Percentiles rank a stretch among this genome's conserved stretches.
These are phyloP conservation scores for Triadica sebifera DNA, from an alignment of 345 rosid genomes.

Conservation along the genomic window DNA sequence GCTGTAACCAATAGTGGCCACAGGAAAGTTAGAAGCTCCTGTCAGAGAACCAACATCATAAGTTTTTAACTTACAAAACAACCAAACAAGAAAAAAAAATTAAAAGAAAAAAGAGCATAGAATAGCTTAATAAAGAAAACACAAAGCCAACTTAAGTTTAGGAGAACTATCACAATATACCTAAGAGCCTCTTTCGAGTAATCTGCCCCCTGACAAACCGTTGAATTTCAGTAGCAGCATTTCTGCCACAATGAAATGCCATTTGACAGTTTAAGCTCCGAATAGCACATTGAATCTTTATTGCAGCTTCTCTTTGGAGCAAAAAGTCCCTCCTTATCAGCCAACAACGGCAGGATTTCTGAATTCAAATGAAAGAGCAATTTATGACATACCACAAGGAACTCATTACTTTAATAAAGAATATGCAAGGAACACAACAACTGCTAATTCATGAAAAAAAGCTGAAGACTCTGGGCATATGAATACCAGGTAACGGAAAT, in stretches of 20 bases:
- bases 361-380: slow-evolving; percentile 20
- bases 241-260: slow-evolving; percentile 34
- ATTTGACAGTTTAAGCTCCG: slow-evolving; percentile 39
- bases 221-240: slow-evolving; percentile 62
- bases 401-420: neutral
- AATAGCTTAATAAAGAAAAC: slow-evolving; percentile 3
- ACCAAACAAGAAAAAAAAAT: neutral
- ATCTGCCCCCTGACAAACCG: slow-evolving; percentile 51
- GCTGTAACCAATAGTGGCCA: slow-evolving; percentile 16
- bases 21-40: slow-evolving; percentile 42
- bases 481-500: neutral
- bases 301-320: slow-evolving; percentile 42
- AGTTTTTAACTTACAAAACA: slow-evolving; percentile 4
- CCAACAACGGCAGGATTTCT: slow-evolving; percentile 67
- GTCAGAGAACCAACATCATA: slow-evolving; percentile 20
- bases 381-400: neutral
- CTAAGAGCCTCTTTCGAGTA: slow-evolving; percentile 58
- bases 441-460: neutral
- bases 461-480: neutral
- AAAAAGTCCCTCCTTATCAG: slow-evolving; percentile 49
- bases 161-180: slow-evolving; percentile 33
- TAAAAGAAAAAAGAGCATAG: neutral
- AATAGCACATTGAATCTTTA: slow-evolving; percentile 56
- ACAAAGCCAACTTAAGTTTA: slow-evolving; percentile 5
- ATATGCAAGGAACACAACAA: neutral